These are phyloP conservation scores for Halophytophthora polymorphica DNA, from an alignment of 352 stramenopile genomes.

Conservation along the genomic window DNA sequence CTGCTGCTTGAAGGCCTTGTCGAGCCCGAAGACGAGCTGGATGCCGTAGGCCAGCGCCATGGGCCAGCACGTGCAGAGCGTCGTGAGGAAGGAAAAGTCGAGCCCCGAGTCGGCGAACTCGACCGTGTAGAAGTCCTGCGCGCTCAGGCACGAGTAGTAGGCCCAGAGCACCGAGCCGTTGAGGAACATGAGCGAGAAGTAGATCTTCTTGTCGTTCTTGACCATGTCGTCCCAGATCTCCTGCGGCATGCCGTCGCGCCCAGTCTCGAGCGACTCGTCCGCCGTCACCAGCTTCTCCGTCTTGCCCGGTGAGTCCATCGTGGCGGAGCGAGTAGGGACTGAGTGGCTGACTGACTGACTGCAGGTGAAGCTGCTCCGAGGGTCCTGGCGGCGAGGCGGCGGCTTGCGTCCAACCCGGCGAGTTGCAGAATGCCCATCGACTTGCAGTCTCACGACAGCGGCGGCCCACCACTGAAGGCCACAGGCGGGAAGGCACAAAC, in stretches of 20 bases:
- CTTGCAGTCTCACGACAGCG: neutral
- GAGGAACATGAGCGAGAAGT: constrained; percentile 44
- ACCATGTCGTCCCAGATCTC: constrained; percentile 40
- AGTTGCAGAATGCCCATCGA: too few species aligned
- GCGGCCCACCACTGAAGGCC: too few species aligned
- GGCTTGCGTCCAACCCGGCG: too few species aligned
- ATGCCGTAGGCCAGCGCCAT: constrained; percentile 30
- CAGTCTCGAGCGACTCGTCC: neutral
- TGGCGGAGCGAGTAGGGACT: neutral
- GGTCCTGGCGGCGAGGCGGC: too few species aligned
- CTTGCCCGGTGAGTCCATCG: constrained; percentile 12
- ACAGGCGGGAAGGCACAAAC: too few species aligned
- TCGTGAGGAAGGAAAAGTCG: constrained; percentile 45
- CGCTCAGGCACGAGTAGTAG: constrained; percentile 52
- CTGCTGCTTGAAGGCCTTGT: constrained; percentile 15
- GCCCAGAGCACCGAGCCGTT: constrained; percentile 48
- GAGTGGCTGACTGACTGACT: neutral
- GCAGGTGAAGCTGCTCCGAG: too few species aligned
- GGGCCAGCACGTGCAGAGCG: constrained; percentile 34
- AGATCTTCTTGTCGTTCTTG: constrained; percentile 27
- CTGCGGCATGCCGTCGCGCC: constrained; percentile 26
- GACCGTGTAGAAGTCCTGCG: constrained; percentile 39
- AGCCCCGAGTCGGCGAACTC: constrained; percentile 26
- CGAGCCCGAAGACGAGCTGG: constrained; percentile 38
- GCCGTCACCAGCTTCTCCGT: constrained; percentile 13